These are phyloP conservation scores for Mortierella hygrophila DNA, from an alignment of 192 early-diverging fungal species.

Conservation along the genomic window DNA sequence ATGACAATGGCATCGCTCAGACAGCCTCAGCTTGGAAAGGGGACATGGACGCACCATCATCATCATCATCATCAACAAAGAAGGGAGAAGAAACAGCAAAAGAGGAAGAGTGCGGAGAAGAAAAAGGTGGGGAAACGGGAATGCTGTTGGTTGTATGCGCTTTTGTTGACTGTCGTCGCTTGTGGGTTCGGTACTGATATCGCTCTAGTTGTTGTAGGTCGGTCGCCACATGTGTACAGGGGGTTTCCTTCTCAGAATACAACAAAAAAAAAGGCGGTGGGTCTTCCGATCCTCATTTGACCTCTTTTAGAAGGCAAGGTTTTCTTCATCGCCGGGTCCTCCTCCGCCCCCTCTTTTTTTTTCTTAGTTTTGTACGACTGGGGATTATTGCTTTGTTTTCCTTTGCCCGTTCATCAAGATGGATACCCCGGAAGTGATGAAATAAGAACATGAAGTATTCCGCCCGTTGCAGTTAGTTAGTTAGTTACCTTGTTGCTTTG, in stretches of 20 bases:
- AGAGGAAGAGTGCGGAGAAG: neutral
- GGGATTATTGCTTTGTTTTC: neutral
- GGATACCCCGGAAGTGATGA: neutral
- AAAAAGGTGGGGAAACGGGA: neutral
- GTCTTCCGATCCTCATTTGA: slow-evolving; percentile 1
- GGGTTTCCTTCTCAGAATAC: too few species aligned
- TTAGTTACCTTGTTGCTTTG: slow-evolving; percentile 7
- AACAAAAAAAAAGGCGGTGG: neutral
- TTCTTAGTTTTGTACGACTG: too few species aligned
- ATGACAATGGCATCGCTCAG: too few species aligned
- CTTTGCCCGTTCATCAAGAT: neutral
- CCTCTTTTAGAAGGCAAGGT: slow-evolving; percentile 9
- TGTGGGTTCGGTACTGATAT: too few species aligned
- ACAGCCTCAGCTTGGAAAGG: too few species aligned
- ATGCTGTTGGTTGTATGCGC: neutral
- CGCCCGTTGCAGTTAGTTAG: too few species aligned
- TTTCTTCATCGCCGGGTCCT: neutral
- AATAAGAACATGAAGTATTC: too few species aligned
- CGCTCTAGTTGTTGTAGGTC: neutral
- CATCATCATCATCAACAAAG: neutral
- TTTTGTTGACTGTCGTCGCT: neutral
- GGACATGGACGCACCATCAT: neutral
- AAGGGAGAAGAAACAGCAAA: neutral
- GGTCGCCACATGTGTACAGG: neutral
- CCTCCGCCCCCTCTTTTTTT: neutral